Base-by-base conservation (phyloP, 352 stramenopile genomes). In the Phytophthora palmivora region DNA sequence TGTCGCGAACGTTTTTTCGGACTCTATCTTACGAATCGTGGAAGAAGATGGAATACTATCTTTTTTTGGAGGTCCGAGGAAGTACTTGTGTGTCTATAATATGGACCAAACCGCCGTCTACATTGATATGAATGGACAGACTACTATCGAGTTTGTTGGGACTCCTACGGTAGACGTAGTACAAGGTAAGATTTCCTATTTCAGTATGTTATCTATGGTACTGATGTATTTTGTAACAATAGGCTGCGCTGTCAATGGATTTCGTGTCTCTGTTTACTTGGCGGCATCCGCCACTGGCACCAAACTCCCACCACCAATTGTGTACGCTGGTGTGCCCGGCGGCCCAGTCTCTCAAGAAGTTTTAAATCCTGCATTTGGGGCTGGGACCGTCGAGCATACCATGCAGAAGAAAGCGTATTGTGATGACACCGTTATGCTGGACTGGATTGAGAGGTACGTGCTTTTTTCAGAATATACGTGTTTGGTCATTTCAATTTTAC, bases 51-150 rank as follows among this genome's bases (percentile, higher is more conserved):
- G 34, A 0, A 55, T 45, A 24, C 21, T 55, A 14, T 15, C 19
- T 0, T 36, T 16, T 2, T 11, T 36, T 5, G 14, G 6, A 14
- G 46, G 46, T 1, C 12, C 19, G 16, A 14, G 2, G 3, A 55
- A 44, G 21, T 42, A 44, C 30, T 28, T 6, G 1, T 45, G 12
- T 24, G n/a, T 34, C 1, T 56, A 38, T 7, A 42, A 53, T 8
- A 56, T 56, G 34, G 36, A 56, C 15, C 48, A 58, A 58, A 58
- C 37, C 4, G 37, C 37, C 9, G 38, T 56, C 11, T 49, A 28
- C 18, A 39, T 58, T 2, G 49, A 33, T n/a, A 48, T 58, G 49
- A 45, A 42, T 7, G 24, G 24, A 4, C 37, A 16, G 6, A 48
- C 22, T 11, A n/a, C n/a, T n/a, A n/a, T n/a, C n/a, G n/a, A n/a